These are phyloP conservation scores for Scenedesmus sp. DNA, from an alignment of 163 green algal genomes.

Conservation along the genomic window DNA sequence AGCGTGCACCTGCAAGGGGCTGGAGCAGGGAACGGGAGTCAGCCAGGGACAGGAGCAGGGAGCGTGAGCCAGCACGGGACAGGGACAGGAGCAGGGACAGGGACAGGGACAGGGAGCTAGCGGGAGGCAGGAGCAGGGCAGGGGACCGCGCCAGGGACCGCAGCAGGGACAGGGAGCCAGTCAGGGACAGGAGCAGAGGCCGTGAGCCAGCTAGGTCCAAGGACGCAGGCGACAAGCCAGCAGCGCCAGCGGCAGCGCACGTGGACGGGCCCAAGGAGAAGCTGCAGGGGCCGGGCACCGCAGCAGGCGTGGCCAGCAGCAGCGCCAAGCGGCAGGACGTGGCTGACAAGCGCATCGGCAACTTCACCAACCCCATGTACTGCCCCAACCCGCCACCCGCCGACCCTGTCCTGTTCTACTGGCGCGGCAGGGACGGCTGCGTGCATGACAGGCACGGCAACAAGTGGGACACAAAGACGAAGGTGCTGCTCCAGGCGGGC, in stretches of 20 bases:
- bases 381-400: slow-evolving; percentile 32
- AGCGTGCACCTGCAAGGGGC: not conserved
- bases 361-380: slow-evolving; percentile 50
- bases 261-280: not conserved
- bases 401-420: slow-evolving; percentile 34
- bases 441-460: slow-evolving; percentile 54
- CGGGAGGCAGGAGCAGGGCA: not conserved
- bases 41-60: not conserved
- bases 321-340: not conserved
- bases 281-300: not conserved
- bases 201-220: not conserved
- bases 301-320: slow-evolving; percentile 19
- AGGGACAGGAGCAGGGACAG: not conserved
- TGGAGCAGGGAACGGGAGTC: not conserved
- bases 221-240: not conserved
- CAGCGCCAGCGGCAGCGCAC: not conserved
- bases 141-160: not conserved
- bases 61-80: not conserved
- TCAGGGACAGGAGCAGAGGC: not conserved
- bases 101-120: not conserved
- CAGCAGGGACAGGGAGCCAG: not conserved
- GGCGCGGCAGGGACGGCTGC: slow-evolving; percentile 39
- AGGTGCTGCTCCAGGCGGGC: slow-evolving; percentile 29
- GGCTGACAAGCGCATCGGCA: slow-evolving; percentile 2
- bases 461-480: slow-evolving; percentile 43